Percentiles rank a stretch among this genome's conserved stretches.
These are phyloP conservation scores for Imleria badia DNA, from an alignment of 768 basidiomycete species.

Conservation along the genomic window DNA sequence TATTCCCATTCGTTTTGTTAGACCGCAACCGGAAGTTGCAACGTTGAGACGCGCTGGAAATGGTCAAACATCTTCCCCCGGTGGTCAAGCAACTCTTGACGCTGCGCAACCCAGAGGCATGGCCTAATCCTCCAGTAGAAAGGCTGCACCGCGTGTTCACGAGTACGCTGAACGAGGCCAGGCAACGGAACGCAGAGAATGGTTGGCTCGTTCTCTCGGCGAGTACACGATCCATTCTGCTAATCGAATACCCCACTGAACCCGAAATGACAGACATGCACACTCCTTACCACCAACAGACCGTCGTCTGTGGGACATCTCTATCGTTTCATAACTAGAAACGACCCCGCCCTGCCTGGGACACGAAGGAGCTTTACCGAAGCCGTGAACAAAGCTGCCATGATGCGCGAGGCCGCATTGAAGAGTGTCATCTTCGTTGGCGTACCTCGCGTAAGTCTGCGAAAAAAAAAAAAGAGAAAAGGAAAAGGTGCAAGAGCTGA, in stretches of 20 bases:
- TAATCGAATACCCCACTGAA: conserved; percentile 22
- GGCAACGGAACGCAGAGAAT: conserved; percentile 60
- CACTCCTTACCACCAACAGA: conserved; percentile 78
- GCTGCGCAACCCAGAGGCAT: conserved; percentile 60
- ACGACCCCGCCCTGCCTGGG: conserved; percentile 37
- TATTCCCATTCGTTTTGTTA: conserved; percentile 6
- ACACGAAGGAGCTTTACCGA: conserved; percentile 48
- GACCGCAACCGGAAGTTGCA: background rate
- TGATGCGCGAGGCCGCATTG: conserved; percentile 87
- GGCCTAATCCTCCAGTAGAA: conserved; percentile 53
- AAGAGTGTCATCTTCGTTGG: conserved; percentile 91
- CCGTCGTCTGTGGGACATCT: conserved; percentile 78
- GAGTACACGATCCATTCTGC: conserved; percentile 27
- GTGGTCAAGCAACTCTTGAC: conserved; percentile 71
- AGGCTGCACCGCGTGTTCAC: conserved; percentile 56
- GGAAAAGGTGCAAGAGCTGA: background rate
- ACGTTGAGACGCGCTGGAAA: conserved; percentile 13
- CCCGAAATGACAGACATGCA: conserved; percentile 63
- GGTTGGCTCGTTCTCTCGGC: conserved; percentile 84
- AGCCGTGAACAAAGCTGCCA: conserved; percentile 70
- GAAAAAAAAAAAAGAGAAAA: background rate
- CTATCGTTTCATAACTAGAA: conserved; percentile 72
- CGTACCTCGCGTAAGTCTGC: conserved; percentile 68
- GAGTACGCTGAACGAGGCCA: conserved; percentile 66
- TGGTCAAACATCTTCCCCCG: conserved; percentile 54